phyloP scores from a whole-genome alignment of 1,139 yeast species.

The Yamadazyma aaseri region DNA sequence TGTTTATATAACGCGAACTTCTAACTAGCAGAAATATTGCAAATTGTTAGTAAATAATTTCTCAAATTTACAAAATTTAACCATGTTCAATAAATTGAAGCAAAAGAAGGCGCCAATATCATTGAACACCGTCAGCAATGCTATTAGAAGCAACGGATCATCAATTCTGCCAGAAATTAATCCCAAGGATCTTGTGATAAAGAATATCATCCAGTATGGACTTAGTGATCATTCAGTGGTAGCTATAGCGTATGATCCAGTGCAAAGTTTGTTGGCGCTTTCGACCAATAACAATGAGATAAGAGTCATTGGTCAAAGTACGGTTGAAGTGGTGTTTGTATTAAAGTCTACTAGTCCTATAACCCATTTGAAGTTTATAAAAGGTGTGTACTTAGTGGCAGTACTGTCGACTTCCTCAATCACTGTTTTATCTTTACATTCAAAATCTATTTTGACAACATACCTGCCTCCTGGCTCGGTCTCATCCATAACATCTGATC shows the following conservation, averaged over 20 bases:
- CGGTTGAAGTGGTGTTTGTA: constrained; percentile 71
- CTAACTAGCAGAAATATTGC: no score
- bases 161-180: constrained; percentile 37
- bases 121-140: constrained; percentile 52
- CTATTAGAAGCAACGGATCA: constrained; percentile 46
- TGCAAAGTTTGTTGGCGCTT: constrained; percentile 80
- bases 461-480: constrained; percentile 63
- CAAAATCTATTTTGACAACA: constrained; percentile 56
- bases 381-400: constrained; percentile 78
- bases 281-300: constrained; percentile 71
- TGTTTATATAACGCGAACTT: no score
- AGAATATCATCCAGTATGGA: constrained; percentile 39
- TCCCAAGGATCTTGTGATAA: constrained; percentile 35
- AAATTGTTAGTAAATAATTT: no score
- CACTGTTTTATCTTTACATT: constrained; percentile 66
- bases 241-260: constrained; percentile 79
- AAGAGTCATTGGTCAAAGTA: constrained; percentile 80
- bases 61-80: no score
- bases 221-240: constrained; percentile 44
- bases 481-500: constrained; percentile 73
- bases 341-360: constrained; percentile 53
- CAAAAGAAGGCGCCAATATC: constrained; percentile 48
- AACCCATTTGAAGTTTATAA: constrained; percentile 60
- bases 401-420: constrained; percentile 53
- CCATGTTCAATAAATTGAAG: constrained; percentile 50